Conservation (phyloP, 2,329 filamentous ascomycete genomes). For the Diaporthe citri region DNA sequence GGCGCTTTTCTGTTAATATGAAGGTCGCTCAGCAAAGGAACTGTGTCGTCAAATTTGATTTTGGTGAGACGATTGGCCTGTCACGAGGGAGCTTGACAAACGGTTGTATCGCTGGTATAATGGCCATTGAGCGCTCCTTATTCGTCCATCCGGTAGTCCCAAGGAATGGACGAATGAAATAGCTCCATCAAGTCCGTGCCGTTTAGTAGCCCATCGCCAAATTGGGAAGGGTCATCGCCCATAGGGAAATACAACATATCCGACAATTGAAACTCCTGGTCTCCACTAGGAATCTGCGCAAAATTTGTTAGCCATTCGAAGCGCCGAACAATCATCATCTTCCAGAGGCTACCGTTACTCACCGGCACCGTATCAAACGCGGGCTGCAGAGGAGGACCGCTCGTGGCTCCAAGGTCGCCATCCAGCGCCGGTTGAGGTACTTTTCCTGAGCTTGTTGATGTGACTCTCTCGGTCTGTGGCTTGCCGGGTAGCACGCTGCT, state of each 20-base stretch:
- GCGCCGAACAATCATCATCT: background rate
- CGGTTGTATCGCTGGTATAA: background rate
- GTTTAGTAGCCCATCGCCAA: constrained; percentile 12
- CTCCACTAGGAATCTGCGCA: constrained; percentile 5
- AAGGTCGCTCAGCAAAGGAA: background rate
- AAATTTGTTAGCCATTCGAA: background rate
- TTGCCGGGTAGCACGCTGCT: background rate
- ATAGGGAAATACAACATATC: constrained; percentile 19
- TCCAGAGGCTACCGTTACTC: background rate
- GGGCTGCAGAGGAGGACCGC: background rate
- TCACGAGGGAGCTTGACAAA: background rate
- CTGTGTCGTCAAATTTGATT: background rate
- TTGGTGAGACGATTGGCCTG: background rate
- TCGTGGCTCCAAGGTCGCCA: constrained; percentile 3
- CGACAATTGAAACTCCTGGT: constrained; percentile 7
- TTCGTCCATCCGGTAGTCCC: constrained; percentile 16
- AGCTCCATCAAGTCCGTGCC: constrained; percentile 17
- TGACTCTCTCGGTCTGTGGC: background rate
- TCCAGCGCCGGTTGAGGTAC: background rate
- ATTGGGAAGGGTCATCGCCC: constrained; percentile 20
- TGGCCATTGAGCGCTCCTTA: background rate
- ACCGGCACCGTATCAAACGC: constrained; percentile 12
- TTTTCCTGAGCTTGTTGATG: background rate
- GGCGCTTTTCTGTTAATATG: background rate
- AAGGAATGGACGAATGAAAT: constrained; percentile 16